Evolutionary conservation across 371 early-diverging fungal genomes (phyloP).

Genomic region (Dinochytrium kinnereticum): DNA sequence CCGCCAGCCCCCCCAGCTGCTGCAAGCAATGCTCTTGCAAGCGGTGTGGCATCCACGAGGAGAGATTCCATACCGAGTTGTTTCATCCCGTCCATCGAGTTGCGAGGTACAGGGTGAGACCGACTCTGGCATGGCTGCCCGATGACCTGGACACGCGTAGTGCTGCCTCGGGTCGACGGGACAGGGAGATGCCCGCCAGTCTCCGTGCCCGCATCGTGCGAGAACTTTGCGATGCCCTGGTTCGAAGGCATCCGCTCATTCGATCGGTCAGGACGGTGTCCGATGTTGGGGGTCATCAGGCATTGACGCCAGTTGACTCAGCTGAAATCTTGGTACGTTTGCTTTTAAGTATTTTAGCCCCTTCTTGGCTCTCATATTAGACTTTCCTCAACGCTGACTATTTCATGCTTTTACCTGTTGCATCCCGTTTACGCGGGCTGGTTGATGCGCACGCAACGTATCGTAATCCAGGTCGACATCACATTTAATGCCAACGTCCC

Average conservation of each 20-base stretch:
- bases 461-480: slow-evolving; percentile 1
- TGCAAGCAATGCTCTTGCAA: slow-evolving; percentile 6
- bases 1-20: neutral
- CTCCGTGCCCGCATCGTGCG: neutral
- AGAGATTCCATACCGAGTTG: slow-evolving; percentile 3
- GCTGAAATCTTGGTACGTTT: neutral
- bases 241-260: neutral
- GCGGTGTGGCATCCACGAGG: neutral
- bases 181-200: neutral
- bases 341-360: neutral
- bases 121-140: neutral
- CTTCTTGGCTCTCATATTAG: neutral
- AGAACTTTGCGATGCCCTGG: neutral
- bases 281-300: neutral
- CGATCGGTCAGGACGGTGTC: neutral
- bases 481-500: slow-evolving; percentile 4
- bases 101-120: neutral
- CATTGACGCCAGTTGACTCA: neutral
- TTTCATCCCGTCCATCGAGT: neutral
- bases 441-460: neutral
- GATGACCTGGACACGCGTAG: neutral
- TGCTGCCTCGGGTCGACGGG: neutral
- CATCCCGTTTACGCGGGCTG: neutral
- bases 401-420: neutral
- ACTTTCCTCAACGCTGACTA: neutral